A percentile compares a stretch with the other conserved stretches of the same genome.
These are phyloP conservation scores for Lactifluus rugatus DNA, from an alignment of 768 basidiomycete species.

Conservation along the genomic window DNA sequence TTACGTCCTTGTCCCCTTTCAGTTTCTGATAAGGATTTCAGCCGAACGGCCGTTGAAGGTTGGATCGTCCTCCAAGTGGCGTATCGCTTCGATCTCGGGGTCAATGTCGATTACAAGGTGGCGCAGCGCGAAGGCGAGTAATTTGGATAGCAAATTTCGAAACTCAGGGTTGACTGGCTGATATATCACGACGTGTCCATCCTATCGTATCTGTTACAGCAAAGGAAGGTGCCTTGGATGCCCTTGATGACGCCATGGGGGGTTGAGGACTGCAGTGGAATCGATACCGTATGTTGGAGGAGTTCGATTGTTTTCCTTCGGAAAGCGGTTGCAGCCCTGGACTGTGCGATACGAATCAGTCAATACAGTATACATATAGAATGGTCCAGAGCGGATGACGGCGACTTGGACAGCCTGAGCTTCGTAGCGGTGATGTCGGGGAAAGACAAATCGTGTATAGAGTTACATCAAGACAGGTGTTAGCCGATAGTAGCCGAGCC, in stretches of 20 bases:
- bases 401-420: too few species aligned
- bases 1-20: too few species aligned
- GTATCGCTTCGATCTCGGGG: background rate
- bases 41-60: background rate
- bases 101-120: background rate
- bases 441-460: too few species aligned
- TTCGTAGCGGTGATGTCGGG: too few species aligned
- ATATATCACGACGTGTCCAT: background rate
- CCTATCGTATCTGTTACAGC: background rate
- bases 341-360: too few species aligned
- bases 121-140: conserved; percentile 4
- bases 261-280: background rate
- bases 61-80: conserved; percentile 7
- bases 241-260: background rate
- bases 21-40: background rate
- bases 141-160: background rate
- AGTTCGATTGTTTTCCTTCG: background rate
- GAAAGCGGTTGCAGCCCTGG: too few species aligned
- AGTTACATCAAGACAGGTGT: too few species aligned
- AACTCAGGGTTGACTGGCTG: background rate
- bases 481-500: too few species aligned
- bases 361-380: too few species aligned
- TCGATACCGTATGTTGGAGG: background rate
- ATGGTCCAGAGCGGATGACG: too few species aligned
- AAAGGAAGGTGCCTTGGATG: background rate